Evolutionary conservation across 495 filamentous ascomycete genomes (phyloP).

Genomic region (Aspergillus funiculosus): DNA sequence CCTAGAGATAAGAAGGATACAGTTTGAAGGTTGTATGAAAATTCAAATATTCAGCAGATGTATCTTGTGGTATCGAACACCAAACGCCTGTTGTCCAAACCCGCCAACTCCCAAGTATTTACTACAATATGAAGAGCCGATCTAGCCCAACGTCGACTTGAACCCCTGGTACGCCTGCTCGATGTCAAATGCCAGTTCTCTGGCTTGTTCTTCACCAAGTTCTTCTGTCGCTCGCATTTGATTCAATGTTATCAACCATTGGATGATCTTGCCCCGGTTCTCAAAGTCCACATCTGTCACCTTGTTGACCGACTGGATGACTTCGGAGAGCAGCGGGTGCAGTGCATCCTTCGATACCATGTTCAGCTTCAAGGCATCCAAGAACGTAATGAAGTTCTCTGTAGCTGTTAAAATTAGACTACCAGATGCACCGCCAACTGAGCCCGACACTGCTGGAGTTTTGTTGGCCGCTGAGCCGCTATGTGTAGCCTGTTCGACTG

Average conservation of each 20-base stretch:
- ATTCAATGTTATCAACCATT: conserved; percentile 95
- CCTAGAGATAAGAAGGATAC: conserved; percentile 7
- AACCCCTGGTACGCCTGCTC: conserved; percentile 89
- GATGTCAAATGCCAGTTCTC: conserved; percentile 84
- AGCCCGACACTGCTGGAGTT: conserved; percentile 35
- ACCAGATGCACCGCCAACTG: conserved; percentile 54
- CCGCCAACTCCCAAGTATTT: conserved; percentile 4
- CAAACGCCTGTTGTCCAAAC: conserved; percentile 4
- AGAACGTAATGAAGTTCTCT: conserved; percentile 96
- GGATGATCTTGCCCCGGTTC: conserved; percentile 90
- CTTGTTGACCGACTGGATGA: conserved; percentile 94
- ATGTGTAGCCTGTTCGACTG: conserved; percentile 51
- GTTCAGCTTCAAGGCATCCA: conserved; percentile 86
- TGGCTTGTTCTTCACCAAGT: conserved; percentile 75
- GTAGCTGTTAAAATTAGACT: conserved; percentile 79
- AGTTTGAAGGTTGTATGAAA: neutral
- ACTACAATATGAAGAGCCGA: neutral
- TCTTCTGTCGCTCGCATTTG: conserved; percentile 96
- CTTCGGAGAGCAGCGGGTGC: conserved; percentile 86
- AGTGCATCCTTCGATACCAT: conserved; percentile 91
- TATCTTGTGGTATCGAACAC: conserved; percentile 14
- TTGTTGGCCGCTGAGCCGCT: conserved; percentile 34
- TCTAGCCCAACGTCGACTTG: conserved; percentile 59
- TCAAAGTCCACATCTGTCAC: conserved; percentile 93
- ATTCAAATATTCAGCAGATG: conserved; percentile 8